Percentiles rank a stretch among this genome's conserved stretches.
phyloP scores from a whole-genome alignment of 306 rosid species.

The Oxytropis ochrocephala region DNA sequence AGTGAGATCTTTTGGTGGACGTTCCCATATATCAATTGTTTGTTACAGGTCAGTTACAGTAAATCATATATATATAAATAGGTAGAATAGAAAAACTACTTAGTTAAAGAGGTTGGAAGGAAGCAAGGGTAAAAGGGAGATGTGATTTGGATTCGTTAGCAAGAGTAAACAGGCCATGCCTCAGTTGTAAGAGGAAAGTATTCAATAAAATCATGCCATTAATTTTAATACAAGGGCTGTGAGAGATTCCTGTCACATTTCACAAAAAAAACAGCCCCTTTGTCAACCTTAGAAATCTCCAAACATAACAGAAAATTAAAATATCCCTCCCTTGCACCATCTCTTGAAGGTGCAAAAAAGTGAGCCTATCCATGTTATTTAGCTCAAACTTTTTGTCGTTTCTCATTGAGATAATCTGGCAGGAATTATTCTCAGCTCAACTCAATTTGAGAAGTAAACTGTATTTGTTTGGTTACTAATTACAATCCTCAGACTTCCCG shows the following conservation, averaged over 20 bases:
- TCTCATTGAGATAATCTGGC: neutral
- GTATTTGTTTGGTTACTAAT: neutral
- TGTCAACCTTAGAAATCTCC: neutral
- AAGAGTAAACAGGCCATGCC: neutral
- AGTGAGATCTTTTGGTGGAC: neutral
- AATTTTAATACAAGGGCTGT: neutral
- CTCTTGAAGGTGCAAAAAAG: neutral
- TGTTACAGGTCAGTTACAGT: neutral
- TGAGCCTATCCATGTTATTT: neutral
- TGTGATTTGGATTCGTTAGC: neutral
- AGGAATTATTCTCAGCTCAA: neutral
- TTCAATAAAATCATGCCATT: neutral
- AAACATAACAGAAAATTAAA: neutral
- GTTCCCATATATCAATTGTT: neutral
- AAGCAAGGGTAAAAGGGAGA: neutral
- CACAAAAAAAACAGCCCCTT: neutral
- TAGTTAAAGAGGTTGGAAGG: neutral
- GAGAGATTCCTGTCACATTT: neutral
- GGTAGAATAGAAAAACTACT: neutral
- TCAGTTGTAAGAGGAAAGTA: neutral
- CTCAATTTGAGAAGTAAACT: neutral
- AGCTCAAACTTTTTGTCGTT: neutral
- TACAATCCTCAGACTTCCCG: neutral
- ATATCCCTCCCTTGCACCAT: neutral
- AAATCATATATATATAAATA: neutral